Evolutionary conservation across 352 stramenopile genomes (phyloP), one percentile per base, ranked within the genome.

Genomic region (Phytophthora boehmeriae): DNA sequence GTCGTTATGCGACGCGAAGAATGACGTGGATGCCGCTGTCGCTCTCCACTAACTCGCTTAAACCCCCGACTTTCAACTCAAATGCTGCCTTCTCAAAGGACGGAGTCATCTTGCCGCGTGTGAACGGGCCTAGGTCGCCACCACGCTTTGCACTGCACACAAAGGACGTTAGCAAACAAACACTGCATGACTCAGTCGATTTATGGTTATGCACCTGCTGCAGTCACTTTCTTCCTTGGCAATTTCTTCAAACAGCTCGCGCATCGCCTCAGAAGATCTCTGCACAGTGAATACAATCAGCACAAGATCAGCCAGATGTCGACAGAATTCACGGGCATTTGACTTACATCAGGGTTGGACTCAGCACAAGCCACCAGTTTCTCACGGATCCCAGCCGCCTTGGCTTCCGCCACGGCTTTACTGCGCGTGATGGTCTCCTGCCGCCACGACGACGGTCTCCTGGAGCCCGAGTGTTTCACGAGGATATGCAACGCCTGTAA

Each of bases 1-100:
- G 43, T 65, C 34, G 47, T 75, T 81, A 93, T 80, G 78, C 84
- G 63, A 91, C 66, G 52, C 97, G 86, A 53, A 98, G 92, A 52
- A 99, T 99, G 48, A 99, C 88, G 83, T 99, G 97, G 58, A 98
- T 87, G 45, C 97, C 97, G 58, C 88, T 98, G 65, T 99, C 96
- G 44, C 89, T 98, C 56, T 97, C 94, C 23, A 99, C 92, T 61
- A 99, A 94, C 5, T 87, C 89, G 53, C 88, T 98, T 56, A 99
- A 86, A 66, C 98, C 86, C 34, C 91, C 93, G 17, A 98, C 85
- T 54, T 95, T 83, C 35, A 99, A 85, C 35, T 70, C 80, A 60
- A 98, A 98, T 34, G 90, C 80, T 25, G 88, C 92, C 25, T 94
- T 81, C 63, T 98, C 93, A 66, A 98, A 98, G 13, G 89, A 73